These are phyloP conservation scores for Micractinium conductrix DNA, from an alignment of 139 green algal species.

Conservation along the genomic window DNA sequence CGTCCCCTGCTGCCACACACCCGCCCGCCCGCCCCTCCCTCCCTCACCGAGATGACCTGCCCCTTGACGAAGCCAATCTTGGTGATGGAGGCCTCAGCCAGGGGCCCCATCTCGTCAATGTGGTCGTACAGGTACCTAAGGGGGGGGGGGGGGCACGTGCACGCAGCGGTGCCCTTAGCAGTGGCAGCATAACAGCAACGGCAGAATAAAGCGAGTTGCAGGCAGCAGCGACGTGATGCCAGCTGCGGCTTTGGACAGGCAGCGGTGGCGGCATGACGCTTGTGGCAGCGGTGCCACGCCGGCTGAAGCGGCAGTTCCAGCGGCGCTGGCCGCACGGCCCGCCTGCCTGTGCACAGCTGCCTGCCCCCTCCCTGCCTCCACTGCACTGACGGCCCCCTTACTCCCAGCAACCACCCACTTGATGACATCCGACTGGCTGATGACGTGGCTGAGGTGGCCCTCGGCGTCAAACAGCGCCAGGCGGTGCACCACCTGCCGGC, in stretches of 20 bases:
- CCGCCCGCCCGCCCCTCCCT: too few species aligned
- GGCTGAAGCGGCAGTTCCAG: too few species aligned
- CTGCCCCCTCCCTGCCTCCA: background rate
- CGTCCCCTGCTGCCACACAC: background rate
- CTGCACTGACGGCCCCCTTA: too few species aligned
- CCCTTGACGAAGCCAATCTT: conserved; percentile 61
- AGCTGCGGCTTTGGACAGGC: too few species aligned
- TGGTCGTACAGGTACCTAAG: conserved; percentile 56
- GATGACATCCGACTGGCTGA: conserved; percentile 60
- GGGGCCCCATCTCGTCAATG: conserved; percentile 42
- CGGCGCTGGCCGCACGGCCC: too few species aligned
- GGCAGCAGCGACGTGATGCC: too few species aligned
- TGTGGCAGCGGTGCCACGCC: too few species aligned
- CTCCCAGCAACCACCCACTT: too few species aligned
- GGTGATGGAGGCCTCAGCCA: conserved; percentile 44
- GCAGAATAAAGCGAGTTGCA: too few species aligned
- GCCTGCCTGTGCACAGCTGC: too few species aligned
- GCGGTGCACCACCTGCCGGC: conserved; percentile 52
- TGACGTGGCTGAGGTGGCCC: conserved; percentile 47
- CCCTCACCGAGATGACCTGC: conserved; percentile 40
- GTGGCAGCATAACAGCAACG: background rate
- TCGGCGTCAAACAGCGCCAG: conserved; percentile 52
- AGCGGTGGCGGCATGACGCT: too few species aligned
- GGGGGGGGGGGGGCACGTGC: background rate
- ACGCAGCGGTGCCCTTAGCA: too few species aligned